Conservation (phyloP, 139 green algal species). For the Chlorella vulgaris region DNA sequence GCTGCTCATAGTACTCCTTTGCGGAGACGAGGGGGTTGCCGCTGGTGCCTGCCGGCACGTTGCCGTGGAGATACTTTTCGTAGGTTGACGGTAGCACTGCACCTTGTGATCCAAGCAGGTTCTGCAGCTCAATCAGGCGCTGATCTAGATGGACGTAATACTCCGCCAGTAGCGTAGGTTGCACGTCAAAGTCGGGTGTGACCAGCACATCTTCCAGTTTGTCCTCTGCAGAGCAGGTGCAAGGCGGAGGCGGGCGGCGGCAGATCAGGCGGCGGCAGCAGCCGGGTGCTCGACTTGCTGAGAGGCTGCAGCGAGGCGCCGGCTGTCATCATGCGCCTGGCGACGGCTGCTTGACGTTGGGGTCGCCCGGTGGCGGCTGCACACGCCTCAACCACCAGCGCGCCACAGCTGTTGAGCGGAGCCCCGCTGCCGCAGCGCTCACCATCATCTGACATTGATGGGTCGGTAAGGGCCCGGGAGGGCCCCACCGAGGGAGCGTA, state of each 20-base stretch:
- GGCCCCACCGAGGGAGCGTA: neutral
- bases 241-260: neutral
- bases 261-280: neutral
- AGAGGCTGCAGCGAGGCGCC: too few relatives aligned
- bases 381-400: neutral
- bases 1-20: slow-evolving; percentile 43
- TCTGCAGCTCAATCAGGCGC: slow-evolving; percentile 33
- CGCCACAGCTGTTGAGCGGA: too few relatives aligned
- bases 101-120: slow-evolving; percentile 14
- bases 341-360: neutral
- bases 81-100: slow-evolving; percentile 33
- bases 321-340: neutral
- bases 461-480: slow-evolving; percentile 16
- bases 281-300: neutral
- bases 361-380: neutral
- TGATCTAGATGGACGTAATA: slow-evolving; percentile 33
- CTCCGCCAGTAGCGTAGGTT: slow-evolving; percentile 5
- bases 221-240: slow-evolving; percentile 11
- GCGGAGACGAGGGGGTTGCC: slow-evolving; percentile 31
- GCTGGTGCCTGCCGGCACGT: slow-evolving; percentile 7
- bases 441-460: slow-evolving; percentile 8
- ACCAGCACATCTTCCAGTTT: slow-evolving; percentile 30
- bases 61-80: slow-evolving; percentile 46
- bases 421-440: neutral
- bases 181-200: slow-evolving; percentile 40